Conservation (phyloP, 768 basidiomycete genomes). For the Multifurca ochricompacta region DNA sequence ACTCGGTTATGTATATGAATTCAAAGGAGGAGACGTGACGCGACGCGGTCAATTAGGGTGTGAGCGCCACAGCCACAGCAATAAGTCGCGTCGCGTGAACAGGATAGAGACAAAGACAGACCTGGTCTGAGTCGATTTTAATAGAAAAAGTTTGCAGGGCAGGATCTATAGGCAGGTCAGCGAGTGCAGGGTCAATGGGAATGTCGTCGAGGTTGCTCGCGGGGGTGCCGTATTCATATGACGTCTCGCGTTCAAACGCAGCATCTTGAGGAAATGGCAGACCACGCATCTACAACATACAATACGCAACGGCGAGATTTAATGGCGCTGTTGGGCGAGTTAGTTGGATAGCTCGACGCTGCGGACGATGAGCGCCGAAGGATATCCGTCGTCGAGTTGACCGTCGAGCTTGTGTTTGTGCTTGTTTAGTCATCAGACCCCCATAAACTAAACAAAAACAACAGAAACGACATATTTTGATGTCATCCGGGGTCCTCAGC, state of each 20-base stretch:
- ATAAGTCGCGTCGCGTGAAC: conserved; percentile 21
- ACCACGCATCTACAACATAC: conserved; percentile 42
- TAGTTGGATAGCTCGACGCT: conserved; percentile 1
- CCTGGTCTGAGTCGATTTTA: conserved; percentile 26
- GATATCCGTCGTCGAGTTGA: conserved; percentile 20
- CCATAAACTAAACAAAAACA: conserved; percentile 2
- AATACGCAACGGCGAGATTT: neutral
- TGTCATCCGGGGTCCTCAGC: conserved; percentile 16
- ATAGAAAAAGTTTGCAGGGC: conserved; percentile 32
- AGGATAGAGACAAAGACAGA: conserved; percentile 27
- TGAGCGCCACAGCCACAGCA: conserved; percentile 23
- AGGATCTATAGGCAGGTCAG: conserved; percentile 44
- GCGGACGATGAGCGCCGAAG: conserved; percentile 10
- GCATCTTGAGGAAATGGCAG: conserved; percentile 47
- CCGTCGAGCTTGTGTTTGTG: conserved; percentile 21
- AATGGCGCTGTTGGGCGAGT: neutral
- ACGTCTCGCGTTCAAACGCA: conserved; percentile 44
- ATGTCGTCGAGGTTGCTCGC: conserved; percentile 50
- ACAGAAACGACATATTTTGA: neutral
- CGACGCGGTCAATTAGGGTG: conserved; percentile 50
- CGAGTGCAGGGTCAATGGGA: conserved; percentile 76
- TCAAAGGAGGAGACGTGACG: conserved; percentile 40
- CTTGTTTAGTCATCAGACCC: conserved; percentile 16
- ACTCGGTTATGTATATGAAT: neutral
- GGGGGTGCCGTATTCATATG: conserved; percentile 54